Evolutionary conservation across 2,329 filamentous ascomycete genomes (phyloP), one percentile per base, ranked within the genome.

Genomic region (Chalara sp.): DNA sequence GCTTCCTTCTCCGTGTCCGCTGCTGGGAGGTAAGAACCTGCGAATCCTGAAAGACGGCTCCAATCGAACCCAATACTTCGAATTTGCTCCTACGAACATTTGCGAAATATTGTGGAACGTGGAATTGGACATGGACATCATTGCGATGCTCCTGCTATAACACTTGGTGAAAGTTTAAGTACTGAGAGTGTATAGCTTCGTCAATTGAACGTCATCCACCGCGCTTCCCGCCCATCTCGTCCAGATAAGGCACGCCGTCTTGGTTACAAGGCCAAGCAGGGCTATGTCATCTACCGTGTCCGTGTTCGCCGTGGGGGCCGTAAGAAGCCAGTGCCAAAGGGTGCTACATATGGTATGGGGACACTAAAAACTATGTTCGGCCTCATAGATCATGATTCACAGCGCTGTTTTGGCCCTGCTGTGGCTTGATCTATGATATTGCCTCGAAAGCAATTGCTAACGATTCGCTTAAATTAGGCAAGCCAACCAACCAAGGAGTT

Each of bases 261-360:
- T 67, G 93, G 93, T 70, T 99, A 99, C 89, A 99, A 99, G 89
- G 93, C 95, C 82, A 99, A 99, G 89, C 93, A 99, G 82, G 93
- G 93, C 76, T 99, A 97, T 83, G 93, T 99, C 73, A 90, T 99
- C 87, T 99, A 99, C 87, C 93, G 93, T 74, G 84, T 95, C 72
- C 93, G 93, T 73, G 93, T 99, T 68, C 88, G 93, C 75, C 90
- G 93, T 76, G 93, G 93, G 86, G 93, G 93, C 70, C 90, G 93
- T 83, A 99, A 99, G 91, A 83, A 83, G 76, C 93, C 92, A 68
- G 89, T 83, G 59, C 83, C 87, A 70, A 96, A 95, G 90, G 93
- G 93, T 86, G 93, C 93, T 76, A 99, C 93, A 67, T 99, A 93
- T 76, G 93, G 91, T 96, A 83, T 68, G 87, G 70, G 62, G n/a